Percentiles rank a stretch among this genome's conserved stretches.
Conservation (phyloP, 106 monocot genomes). For the Posidonia australis region DNA sequence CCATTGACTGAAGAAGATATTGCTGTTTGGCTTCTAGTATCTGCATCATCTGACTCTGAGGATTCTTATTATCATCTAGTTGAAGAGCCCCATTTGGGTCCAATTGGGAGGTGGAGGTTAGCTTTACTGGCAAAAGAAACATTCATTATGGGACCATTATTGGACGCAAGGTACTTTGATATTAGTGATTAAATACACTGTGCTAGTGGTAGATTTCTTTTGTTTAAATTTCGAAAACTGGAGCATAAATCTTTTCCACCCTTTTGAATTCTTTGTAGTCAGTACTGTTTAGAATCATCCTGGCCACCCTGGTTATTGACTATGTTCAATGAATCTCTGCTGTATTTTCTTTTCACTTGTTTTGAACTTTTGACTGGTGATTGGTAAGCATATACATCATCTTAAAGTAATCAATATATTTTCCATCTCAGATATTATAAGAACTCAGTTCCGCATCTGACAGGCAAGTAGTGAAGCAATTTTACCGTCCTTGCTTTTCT, state of each 20-base stretch:
- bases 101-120: slow-evolving; percentile 44
- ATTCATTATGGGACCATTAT: slow-evolving; percentile 35
- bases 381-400: neutral
- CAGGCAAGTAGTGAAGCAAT: no score
- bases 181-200: neutral
- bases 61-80: slow-evolving; percentile 15
- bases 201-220: neutral
- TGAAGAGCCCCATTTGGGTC: slow-evolving; percentile 5
- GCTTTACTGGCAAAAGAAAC: slow-evolving; percentile 36
- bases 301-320: neutral
- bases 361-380: neutral
- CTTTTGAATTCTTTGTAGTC: neutral
- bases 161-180: slow-evolving; percentile 48
- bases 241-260: neutral
- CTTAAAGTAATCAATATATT: neutral
- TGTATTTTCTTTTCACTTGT: no score
- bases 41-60: slow-evolving; percentile 28
- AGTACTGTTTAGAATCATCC: neutral
- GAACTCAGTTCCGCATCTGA: no score
- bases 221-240: neutral
- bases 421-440: neutral
- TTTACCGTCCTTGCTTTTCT: no score
- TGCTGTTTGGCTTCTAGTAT: slow-evolving; percentile 60
- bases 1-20: slow-evolving; percentile 17
- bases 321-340: neutral